Evolutionary conservation across 169 alveolate genomes (phyloP).

Genomic region (Toxoplasma gondii): DNA sequence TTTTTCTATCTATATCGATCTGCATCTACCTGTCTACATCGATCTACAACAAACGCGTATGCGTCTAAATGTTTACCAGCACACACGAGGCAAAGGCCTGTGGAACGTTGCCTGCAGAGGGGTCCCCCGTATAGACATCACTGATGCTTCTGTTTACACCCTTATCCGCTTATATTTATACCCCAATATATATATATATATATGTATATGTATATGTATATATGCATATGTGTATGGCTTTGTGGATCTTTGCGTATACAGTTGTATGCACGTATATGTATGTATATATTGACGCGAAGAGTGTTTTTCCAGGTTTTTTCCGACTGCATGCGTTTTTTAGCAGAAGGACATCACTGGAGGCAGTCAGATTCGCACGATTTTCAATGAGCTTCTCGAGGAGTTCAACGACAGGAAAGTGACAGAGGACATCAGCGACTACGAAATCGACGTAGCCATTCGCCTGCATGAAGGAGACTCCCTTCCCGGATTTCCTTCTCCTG

Average conservation of each 20-base stretch:
- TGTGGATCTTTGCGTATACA: neutral
- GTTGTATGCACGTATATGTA: neutral
- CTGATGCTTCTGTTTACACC: too few relatives aligned
- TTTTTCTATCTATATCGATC: too few relatives aligned
- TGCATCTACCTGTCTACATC: too few relatives aligned
- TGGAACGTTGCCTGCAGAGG: neutral
- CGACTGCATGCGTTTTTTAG: neutral
- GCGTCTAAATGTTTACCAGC: neutral
- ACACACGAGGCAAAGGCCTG: neutral
- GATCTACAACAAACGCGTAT: too few relatives aligned
- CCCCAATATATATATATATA: neutral
- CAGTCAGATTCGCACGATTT: slow-evolving; percentile 85
- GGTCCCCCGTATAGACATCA: neutral
- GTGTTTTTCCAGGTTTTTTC: neutral
- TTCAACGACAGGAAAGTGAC: slow-evolving; percentile 82
- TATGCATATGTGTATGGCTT: neutral
- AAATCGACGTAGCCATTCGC: slow-evolving; percentile 96
- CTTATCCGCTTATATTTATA: neutral
- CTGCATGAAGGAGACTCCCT: slow-evolving; percentile 98
- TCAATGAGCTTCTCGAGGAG: slow-evolving; percentile 92
- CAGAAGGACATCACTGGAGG: slow-evolving; percentile 84
- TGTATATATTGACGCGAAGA: neutral
- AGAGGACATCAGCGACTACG: slow-evolving; percentile 81
- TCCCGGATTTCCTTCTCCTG: slow-evolving; percentile 98
- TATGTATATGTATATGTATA: neutral